These are phyloP conservation scores for Paramecium sonneborni DNA, from an alignment of 73 alveolate species.

Conservation along the genomic window DNA sequence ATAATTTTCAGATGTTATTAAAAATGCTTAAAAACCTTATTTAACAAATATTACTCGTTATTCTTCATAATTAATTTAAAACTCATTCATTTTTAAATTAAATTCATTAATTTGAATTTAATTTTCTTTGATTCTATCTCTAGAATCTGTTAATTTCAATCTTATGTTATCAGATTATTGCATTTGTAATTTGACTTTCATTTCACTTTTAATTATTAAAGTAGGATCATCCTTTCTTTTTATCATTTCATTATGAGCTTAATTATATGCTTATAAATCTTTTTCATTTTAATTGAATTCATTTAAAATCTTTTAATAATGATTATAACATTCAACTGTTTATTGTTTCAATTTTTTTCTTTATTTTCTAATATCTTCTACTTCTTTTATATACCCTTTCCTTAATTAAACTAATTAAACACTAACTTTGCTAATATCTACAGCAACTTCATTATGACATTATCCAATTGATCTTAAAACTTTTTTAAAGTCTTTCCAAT, in stretches of 20 bases:
- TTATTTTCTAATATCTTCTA: conserved; percentile 24
- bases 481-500: conserved; percentile 32
- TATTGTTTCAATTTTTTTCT: conserved; percentile 25
- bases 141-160: conserved; percentile 19
- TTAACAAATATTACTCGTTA: background rate
- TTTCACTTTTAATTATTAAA: background rate
- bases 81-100: background rate
- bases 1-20: conserved; percentile 12
- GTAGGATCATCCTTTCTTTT: conserved; percentile 48
- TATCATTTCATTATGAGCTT: background rate
- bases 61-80: background rate
- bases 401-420: background rate
- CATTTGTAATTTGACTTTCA: conserved; percentile 11
- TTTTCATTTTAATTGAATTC: background rate
- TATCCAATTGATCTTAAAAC: background rate
- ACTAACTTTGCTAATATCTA: background rate
- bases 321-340: background rate
- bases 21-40: background rate
- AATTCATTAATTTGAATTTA: conserved; percentile 4
- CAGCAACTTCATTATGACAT: background rate
- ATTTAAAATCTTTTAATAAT: background rate
- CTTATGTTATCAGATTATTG: background rate
- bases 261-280: background rate
- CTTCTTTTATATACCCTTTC: background rate
- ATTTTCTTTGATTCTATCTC: conserved; percentile 7